Conservation (phyloP, 116 monocot genomes). For the Thalassia testudinum region DNA sequence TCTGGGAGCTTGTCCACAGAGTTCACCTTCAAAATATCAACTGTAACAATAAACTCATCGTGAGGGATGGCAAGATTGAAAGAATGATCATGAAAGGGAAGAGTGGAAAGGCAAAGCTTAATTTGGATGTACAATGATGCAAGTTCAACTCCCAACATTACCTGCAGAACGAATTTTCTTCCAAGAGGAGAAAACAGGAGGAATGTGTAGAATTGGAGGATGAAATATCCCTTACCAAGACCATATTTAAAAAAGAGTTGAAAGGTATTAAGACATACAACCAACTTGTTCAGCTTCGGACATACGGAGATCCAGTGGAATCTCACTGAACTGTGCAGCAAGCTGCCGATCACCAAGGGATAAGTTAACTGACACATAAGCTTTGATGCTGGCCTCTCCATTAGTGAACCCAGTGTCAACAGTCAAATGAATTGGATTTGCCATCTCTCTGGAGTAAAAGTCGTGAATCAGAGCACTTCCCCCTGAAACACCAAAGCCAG, state of each 20-base stretch:
- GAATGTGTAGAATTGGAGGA: too few species aligned
- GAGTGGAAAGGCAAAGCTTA: background rate
- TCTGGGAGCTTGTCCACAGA: conserved; percentile 68
- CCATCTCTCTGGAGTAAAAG: conserved; percentile 71
- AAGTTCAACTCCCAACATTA: too few species aligned
- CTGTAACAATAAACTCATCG: conserved; percentile 14
- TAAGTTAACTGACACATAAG: conserved; percentile 70
- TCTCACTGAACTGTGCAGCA: conserved; percentile 85
- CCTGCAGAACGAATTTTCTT: too few species aligned
- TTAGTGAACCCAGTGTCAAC: conserved; percentile 81
- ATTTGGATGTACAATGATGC: too few species aligned
- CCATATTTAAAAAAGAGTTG: background rate
- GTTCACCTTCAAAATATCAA: conserved; percentile 68
- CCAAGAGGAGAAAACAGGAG: too few species aligned
- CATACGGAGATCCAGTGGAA: conserved; percentile 80
- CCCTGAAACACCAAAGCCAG: conserved; percentile 82
- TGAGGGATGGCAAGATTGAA: background rate
- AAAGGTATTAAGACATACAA: conserved; percentile 28
- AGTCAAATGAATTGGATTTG: conserved; percentile 83
- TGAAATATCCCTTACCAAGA: too few species aligned
- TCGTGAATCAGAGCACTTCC: conserved; percentile 93
- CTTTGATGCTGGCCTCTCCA: conserved; percentile 85
- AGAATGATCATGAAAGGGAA: background rate
- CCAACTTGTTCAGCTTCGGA: conserved; percentile 84
- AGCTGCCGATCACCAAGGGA: conserved; percentile 82